Evolutionary conservation across 345 rosid species (phyloP).

Genomic region (Crucihimalaya himalaica): DNA sequence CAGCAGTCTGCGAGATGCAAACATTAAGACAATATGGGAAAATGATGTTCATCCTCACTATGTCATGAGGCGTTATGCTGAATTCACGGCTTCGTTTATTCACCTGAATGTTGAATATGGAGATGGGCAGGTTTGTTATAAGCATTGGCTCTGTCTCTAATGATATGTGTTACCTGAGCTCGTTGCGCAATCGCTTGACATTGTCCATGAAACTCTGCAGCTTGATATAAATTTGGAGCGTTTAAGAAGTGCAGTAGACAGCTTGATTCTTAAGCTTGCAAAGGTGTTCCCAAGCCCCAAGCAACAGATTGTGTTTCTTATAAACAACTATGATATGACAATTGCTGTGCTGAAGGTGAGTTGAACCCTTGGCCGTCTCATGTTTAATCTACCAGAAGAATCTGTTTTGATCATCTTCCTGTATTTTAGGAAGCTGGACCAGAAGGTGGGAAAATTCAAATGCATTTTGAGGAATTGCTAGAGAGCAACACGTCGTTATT

Average conservation of each 20-base stretch:
- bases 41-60: slow-evolving; percentile 98
- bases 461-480: slow-evolving; percentile 84
- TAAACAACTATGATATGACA: slow-evolving; percentile 95
- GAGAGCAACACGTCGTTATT: slow-evolving; percentile 84
- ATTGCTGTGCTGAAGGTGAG: slow-evolving; percentile 91
- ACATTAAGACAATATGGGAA: slow-evolving; percentile 84
- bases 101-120: slow-evolving; percentile 94
- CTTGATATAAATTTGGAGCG: slow-evolving; percentile 93
- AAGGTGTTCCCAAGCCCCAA: slow-evolving; percentile 68
- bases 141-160: slow-evolving; percentile 9
- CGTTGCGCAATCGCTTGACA: slow-evolving; percentile 1
- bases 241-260: slow-evolving; percentile 90
- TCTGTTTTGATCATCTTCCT: slow-evolving; percentile 18
- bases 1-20: slow-evolving; percentile 88
- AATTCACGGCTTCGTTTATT: slow-evolving; percentile 93
- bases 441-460: slow-evolving; percentile 89
- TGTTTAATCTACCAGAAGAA: not conserved
- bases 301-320: slow-evolving; percentile 80
- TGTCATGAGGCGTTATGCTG: slow-evolving; percentile 99
- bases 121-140: slow-evolving; percentile 82
- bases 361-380: not conserved
- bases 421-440: slow-evolving; percentile 78
- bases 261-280: slow-evolving; percentile 84
- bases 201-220: slow-evolving; percentile 50
- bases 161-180: slow-evolving; percentile 18